phyloP scores from a whole-genome alignment of 371 early-diverging fungal species.

The Lichtheimia hyalospora region DNA sequence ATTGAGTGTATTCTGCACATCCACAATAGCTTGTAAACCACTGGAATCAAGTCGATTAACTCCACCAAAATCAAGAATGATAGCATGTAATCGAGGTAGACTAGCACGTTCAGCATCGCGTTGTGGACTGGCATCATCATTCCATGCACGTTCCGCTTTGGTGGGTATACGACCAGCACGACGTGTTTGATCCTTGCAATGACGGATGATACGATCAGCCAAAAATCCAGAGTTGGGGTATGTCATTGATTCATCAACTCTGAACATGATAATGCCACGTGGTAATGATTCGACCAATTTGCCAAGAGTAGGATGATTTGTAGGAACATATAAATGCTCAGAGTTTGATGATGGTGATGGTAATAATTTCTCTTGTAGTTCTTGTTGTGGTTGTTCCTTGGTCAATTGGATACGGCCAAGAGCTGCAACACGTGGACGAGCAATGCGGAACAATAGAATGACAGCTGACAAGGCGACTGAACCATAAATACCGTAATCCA shows the following conservation, averaged over 20 bases:
- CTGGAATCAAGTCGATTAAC: slow-evolving; percentile 67
- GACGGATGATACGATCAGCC: slow-evolving; percentile 40
- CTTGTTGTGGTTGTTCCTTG: background rate
- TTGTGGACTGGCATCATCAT: slow-evolving; percentile 33
- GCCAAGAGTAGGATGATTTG: slow-evolving; percentile 38
- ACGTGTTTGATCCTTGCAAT: slow-evolving; percentile 34
- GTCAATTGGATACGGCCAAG: slow-evolving; percentile 42
- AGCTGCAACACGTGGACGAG: slow-evolving; percentile 60
- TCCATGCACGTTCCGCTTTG: slow-evolving; percentile 51
- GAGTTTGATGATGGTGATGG: slow-evolving; percentile 3
- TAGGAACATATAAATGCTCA: slow-evolving; percentile 41
- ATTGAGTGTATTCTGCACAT: slow-evolving; percentile 49
- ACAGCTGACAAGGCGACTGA: slow-evolving; percentile 63
- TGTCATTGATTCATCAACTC: slow-evolving; percentile 62
- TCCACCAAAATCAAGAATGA: slow-evolving; percentile 65
- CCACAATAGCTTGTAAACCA: slow-evolving; percentile 62
- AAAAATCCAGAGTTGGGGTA: slow-evolving; percentile 69
- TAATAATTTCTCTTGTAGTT: slow-evolving; percentile 1
- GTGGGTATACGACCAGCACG: slow-evolving; percentile 12
- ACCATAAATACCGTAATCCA: slow-evolving; percentile 72
- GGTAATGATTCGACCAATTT: slow-evolving; percentile 44
- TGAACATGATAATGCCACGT: slow-evolving; percentile 57
- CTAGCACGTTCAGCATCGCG: slow-evolving; percentile 19
- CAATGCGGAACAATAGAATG: slow-evolving; percentile 69
- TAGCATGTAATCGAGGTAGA: slow-evolving; percentile 52